Evolutionary conservation across 805 yeast genomes (phyloP), one percentile per base, ranked within the genome.

Genomic region (Cephaloascus fragrans): DNA sequence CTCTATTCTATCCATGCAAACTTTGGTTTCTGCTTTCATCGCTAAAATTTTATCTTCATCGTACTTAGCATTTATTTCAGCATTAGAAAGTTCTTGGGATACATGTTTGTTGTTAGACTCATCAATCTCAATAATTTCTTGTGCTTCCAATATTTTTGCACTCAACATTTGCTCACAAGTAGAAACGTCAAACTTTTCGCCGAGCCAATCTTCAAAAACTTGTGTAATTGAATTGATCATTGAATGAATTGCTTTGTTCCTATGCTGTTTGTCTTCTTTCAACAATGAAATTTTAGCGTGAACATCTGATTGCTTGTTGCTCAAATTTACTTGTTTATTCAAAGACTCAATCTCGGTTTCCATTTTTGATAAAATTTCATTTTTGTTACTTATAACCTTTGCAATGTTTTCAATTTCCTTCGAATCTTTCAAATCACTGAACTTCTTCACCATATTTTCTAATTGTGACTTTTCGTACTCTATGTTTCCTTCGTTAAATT

Each of bases 271-370:
- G 9, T 72, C 66, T 26, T 72, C 77, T 17, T 53, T 50, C 26
- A 73, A 45, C 15, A 78, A 49, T 0, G 69, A 62, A 3, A 77
- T 49, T 44, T 73, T 76, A 1, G 86, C 81, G 43, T 73, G 62
- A 2, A 68, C 48, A 37, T 79, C 88, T 1, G 83, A 64, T 49
- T 75, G 81, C 47, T 71, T 69, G 47, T 74, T 80, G 3, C 73
- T 67, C 14, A 61, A 57, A 3, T 73, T 51, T 12, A 84, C 62
- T 17, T 74, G 69, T 15, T 65, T 65, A 40, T 72, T 71, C 14
- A 78, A 48, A 0, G 64, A 65, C 8, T 85, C 93, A 9, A 78
- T 50, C 18, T 69, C 67, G 16, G 51, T 47, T 44, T 74, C 79
- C 3, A 64, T 18, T 3, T 50, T 33, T 2, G 10, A 23, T 23